Base-by-base conservation (phyloP, 78 protist species). In the Emiliania huxleyi region DNA sequence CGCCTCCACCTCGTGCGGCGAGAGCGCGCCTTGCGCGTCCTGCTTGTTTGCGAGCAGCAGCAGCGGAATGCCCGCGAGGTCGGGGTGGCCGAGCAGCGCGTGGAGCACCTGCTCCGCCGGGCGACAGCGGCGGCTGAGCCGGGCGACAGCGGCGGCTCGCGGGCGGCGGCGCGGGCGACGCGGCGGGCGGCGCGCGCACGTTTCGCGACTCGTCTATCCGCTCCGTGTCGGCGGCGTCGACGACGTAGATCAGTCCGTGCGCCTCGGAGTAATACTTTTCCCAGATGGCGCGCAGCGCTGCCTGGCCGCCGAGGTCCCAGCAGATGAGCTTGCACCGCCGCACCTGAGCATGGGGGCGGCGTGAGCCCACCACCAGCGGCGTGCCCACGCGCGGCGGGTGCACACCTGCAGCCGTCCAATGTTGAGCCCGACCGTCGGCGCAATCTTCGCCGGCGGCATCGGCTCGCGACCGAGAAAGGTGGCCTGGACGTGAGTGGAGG, bases 351-450 rank as follows among this genome's bases (percentile, higher is more conserved):
- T n/a, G n/a, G n/a, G n/a, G n/a, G n/a, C n/a, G n/a, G n/a, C n/a
- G n/a, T n/a, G n/a, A n/a, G n/a, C n/a, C n/a, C n/a, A n/a, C n/a
- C n/a, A n/a, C n/a, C n/a, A n/a, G n/a, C n/a, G n/a, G n/a, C n/a
- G n/a, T n/a, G n/a, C n/a, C n/a, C n/a, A n/a, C n/a, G n/a, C n/a
- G n/a, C n/a, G n/a, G n/a, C n/a, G n/a, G n/a, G n/a, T n/a, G n/a
- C n/a, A n/a, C n/a, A n/a, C n/a, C 38, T 48, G 40, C 29, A 84
- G 43, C 3, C 55, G 19, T 38, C 79, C 91, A 12, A 43, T 85
- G 45, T 93, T 93, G 44, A 93, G 92, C 38, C 94, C 94, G 37
- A 93, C 91, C 0, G 94, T 93, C 42, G 94, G 94, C n/a, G 79
- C 6, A 21, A 93, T 93, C 89, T 90, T 90, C 42, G 45, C 83